These are phyloP conservation scores for Globisporangium nunn DNA, from an alignment of 352 stramenopile genomes.

Conservation along the genomic window DNA sequence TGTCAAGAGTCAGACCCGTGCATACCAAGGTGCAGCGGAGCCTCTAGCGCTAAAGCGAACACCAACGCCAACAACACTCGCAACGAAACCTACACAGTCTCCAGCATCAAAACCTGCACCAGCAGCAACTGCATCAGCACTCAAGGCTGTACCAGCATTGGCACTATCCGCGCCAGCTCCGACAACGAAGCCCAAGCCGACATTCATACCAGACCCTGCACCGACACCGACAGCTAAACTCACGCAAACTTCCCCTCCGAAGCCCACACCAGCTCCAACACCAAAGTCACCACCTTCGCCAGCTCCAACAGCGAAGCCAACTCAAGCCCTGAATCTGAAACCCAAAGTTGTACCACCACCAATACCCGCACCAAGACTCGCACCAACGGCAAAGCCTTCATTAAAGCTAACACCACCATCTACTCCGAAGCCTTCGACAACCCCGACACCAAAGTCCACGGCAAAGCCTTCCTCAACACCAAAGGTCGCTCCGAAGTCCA, in stretches of 20 bases:
- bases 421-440: not conserved
- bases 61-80: not conserved
- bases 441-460: not conserved
- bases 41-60: not conserved
- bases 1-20: not conserved
- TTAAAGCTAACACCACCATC: not conserved
- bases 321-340: not conserved
- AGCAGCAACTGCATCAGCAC: too few species aligned
- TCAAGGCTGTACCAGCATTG: not conserved
- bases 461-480: not conserved
- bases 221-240: not conserved
- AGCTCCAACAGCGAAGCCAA: not conserved
- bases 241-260: not conserved
- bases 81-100: not conserved
- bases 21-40: not conserved
- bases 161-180: too few species aligned
- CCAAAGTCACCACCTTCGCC: not conserved
- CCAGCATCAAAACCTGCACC: not conserved
- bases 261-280: too few species aligned
- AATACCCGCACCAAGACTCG: too few species aligned
- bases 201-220: too few species aligned
- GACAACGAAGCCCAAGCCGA: not conserved
- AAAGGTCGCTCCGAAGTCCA: not conserved
- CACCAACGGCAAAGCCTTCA: too few species aligned
- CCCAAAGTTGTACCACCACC: too few species aligned